These are phyloP conservation scores for Yamadazyma atmosphaerica DNA, from an alignment of 1,139 yeast genomes.

Conservation along the genomic window DNA sequence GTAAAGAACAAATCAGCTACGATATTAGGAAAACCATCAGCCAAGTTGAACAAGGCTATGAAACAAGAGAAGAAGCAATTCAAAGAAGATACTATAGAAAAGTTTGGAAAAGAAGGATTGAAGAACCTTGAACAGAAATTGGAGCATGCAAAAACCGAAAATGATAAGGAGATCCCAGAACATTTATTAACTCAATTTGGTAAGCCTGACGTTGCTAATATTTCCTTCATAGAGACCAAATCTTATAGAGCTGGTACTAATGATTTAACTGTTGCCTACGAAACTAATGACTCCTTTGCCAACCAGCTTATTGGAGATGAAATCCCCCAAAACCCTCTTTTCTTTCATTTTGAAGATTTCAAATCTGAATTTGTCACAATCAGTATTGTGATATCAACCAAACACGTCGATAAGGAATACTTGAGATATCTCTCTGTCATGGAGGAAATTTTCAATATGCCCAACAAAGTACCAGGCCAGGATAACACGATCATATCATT, in stretches of 20 bases:
- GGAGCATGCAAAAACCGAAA: conserved; percentile 61
- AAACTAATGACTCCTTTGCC: conserved; percentile 24
- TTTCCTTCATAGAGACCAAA: conserved; percentile 68
- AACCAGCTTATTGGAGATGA: conserved; percentile 41
- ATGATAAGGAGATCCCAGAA: conserved; percentile 76
- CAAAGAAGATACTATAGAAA: conserved; percentile 46
- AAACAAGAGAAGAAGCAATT: conserved; percentile 54
- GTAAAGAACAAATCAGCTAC: conserved; percentile 69
- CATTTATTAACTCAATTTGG: conserved; percentile 58
- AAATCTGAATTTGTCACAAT: conserved; percentile 81
- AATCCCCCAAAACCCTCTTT: conserved; percentile 54
- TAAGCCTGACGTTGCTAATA: conserved; percentile 74
- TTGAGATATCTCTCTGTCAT: conserved; percentile 70
- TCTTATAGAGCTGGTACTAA: conserved; percentile 56
- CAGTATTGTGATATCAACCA: conserved; percentile 63
- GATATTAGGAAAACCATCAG: conserved; percentile 77
- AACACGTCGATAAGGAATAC: conserved; percentile 53
- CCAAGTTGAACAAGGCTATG: conserved; percentile 51
- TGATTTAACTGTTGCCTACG: conserved; percentile 16
- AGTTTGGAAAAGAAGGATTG: conserved; percentile 65
- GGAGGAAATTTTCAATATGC: conserved; percentile 66
- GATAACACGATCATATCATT: conserved; percentile 53
- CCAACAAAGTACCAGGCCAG: conserved; percentile 65
- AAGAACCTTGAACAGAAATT: conserved; percentile 49
- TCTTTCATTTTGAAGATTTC: conserved; percentile 76